These are phyloP conservation scores for Wickerhamiella nectarea DNA, from an alignment of 805 yeast genomes.

Conservation along the genomic window DNA sequence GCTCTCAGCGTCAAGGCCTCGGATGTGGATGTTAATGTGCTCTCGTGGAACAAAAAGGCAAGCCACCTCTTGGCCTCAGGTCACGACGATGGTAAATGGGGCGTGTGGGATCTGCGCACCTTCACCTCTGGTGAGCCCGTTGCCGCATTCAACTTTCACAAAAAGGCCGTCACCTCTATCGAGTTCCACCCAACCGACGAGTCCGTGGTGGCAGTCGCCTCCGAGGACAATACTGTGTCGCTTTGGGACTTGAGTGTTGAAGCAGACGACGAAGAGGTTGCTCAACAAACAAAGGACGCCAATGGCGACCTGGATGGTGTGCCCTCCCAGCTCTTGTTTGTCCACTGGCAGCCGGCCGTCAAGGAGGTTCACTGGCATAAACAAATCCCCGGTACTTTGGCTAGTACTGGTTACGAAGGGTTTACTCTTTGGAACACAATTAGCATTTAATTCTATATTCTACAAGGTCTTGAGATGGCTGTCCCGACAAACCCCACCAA, in stretches of 20 bases:
- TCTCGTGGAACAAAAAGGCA: slow-evolving; percentile 86
- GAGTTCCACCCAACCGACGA: slow-evolving; percentile 93
- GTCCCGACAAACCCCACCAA: too few relatives aligned
- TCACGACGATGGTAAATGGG: slow-evolving; percentile 95
- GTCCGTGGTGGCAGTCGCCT: slow-evolving; percentile 86
- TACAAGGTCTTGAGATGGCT: too few relatives aligned
- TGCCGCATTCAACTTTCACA: slow-evolving; percentile 90
- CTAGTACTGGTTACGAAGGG: slow-evolving; percentile 92
- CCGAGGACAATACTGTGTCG: slow-evolving; percentile 94
- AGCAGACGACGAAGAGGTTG: slow-evolving; percentile 95
- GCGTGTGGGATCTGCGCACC: slow-evolving; percentile 92
- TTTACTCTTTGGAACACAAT: slow-evolving; percentile 92
- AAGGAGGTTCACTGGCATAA: slow-evolving; percentile 97
- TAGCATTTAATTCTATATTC: slow-evolving; percentile 59
- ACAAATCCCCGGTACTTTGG: slow-evolving; percentile 91
- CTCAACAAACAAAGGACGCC: slow-evolving; percentile 65
- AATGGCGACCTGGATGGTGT: slow-evolving; percentile 67
- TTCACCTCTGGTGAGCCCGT: slow-evolving; percentile 67
- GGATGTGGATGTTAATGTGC: slow-evolving; percentile 75
- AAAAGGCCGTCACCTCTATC: slow-evolving; percentile 82
- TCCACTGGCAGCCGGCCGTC: slow-evolving; percentile 96
- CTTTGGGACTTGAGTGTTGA: slow-evolving; percentile 97
- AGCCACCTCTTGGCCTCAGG: slow-evolving; percentile 85
- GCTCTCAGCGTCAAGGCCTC: slow-evolving; percentile 77
- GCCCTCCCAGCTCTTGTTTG: slow-evolving; percentile 90